A percentile compares a stretch with the other conserved stretches of the same genome.
Conservation (phyloP, 2,329 filamentous ascomycete species). For the Aureobasidium sp. region DNA sequence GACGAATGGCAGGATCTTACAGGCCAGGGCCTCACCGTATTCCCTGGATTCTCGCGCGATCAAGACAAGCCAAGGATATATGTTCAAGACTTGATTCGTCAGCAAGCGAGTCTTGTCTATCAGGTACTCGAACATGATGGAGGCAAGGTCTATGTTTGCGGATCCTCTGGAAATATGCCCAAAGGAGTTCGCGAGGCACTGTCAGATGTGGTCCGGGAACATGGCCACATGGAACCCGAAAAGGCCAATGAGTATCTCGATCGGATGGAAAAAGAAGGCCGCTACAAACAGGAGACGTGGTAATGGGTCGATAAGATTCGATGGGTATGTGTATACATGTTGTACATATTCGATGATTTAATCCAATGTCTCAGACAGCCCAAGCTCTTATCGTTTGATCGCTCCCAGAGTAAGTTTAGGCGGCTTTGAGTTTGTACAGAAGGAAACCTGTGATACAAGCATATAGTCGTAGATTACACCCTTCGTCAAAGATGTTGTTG, state of each 20-base stretch:
- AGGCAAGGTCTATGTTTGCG: constrained; percentile 51
- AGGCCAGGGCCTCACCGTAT: constrained; percentile 42
- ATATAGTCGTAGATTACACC: too few relatives aligned
- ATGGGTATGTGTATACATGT: background rate
- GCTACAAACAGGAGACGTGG: constrained; percentile 65
- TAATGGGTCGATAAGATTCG: constrained; percentile 24
- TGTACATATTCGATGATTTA: background rate
- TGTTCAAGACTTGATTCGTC: constrained; percentile 54
- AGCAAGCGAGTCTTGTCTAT: constrained; percentile 42
- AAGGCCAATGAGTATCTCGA: constrained; percentile 48
- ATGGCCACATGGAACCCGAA: constrained; percentile 32
- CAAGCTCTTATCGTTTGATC: too few relatives aligned
- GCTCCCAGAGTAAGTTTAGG: too few relatives aligned
- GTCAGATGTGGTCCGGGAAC: constrained; percentile 46
- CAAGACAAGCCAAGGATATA: constrained; percentile 54
- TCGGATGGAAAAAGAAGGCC: constrained; percentile 50
- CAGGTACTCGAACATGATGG: constrained; percentile 40
- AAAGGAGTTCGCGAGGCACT: constrained; percentile 58
- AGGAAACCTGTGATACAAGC: too few relatives aligned
- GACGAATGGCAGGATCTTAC: constrained; percentile 58
- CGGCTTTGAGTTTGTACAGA: too few relatives aligned
- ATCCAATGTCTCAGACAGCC: too few relatives aligned
- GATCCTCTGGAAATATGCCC: constrained; percentile 61
- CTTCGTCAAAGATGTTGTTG: too few relatives aligned
- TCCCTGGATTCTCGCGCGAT: constrained; percentile 63